These are phyloP conservation scores for Chenopodium formosanum DNA, from an alignment of 148 eudicot genomes.

Conservation along the genomic window DNA sequence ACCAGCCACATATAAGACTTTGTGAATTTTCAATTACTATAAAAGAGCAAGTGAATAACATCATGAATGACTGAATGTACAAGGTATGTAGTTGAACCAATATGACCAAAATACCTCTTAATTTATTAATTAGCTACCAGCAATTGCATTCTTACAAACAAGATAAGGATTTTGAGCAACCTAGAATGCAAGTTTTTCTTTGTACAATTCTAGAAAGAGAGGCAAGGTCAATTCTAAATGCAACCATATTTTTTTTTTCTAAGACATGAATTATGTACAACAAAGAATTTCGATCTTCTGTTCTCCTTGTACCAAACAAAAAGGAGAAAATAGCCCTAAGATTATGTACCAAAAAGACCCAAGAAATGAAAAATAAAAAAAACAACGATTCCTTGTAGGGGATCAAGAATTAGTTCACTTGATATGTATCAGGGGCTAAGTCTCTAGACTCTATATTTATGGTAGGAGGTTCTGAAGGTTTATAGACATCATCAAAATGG, in stretches of 20 bases:
- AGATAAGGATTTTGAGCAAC: background rate
- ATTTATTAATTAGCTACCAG: background rate
- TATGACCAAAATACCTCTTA: background rate
- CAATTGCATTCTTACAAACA: background rate
- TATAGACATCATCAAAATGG: slow-evolving; percentile 70
- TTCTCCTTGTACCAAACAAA: slow-evolving; percentile 3
- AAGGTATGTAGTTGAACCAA: background rate
- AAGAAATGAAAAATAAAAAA: slow-evolving; percentile 10
- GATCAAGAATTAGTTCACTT: slow-evolving; percentile 9
- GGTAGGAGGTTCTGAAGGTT: slow-evolving; percentile 28
- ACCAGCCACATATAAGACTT: too few species aligned
- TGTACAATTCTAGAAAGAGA: slow-evolving; percentile 19
- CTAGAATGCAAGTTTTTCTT: slow-evolving; percentile 10
- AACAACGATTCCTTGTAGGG: background rate
- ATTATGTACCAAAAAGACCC: slow-evolving; percentile 27
- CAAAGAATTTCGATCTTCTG: slow-evolving; percentile 45
- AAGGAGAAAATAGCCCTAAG: slow-evolving; percentile 7
- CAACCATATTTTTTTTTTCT: slow-evolving; percentile 11
- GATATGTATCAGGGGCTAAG: slow-evolving; percentile 3
- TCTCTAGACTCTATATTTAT: slow-evolving; percentile 12
- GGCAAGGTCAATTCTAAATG: slow-evolving; percentile 18
- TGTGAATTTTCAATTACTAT: too few species aligned
- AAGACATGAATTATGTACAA: slow-evolving; percentile 49
- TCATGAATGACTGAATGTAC: too few species aligned
- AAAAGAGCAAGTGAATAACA: too few species aligned